A percentile compares a stretch with the other conserved stretches of the same genome.
phyloP scores from a whole-genome alignment of 139 green algal species.

The Edaphochlamys debaryana region DNA sequence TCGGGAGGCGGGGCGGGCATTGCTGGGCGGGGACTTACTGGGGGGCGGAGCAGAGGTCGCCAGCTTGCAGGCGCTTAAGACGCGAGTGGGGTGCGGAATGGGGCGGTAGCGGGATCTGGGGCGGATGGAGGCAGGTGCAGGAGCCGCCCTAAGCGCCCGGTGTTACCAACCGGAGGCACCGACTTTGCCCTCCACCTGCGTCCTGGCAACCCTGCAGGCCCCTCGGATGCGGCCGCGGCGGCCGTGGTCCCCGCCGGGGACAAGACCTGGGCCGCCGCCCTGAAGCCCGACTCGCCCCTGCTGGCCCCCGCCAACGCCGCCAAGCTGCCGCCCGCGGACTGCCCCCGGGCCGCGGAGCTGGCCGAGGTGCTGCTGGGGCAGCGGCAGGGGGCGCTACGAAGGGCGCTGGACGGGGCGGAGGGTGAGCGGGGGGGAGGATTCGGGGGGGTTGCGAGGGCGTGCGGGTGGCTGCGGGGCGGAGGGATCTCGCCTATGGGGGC shows the following conservation, averaged over 20 bases:
- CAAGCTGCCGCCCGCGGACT: constrained; percentile 69
- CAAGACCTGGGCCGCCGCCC: constrained; percentile 52
- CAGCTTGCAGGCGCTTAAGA: too few species aligned
- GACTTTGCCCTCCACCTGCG: too few species aligned
- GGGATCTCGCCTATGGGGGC: too few species aligned
- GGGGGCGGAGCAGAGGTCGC: too few species aligned
- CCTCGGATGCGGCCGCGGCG: too few species aligned
- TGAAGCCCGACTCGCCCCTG: constrained; percentile 61
- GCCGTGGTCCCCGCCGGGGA: constrained; percentile 47
- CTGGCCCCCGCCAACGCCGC: constrained; percentile 54
- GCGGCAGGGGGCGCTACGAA: neutral
- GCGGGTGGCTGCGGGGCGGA: neutral
- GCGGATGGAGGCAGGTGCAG: too few species aligned
- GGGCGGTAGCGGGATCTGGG: too few species aligned
- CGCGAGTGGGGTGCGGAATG: too few species aligned
- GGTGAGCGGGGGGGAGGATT: neutral
- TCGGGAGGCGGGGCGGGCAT: neutral
- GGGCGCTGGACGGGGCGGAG: constrained; percentile 12
- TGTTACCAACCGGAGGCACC: too few species aligned
- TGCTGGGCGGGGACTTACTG: too few species aligned
- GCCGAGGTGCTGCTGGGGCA: constrained; percentile 34
- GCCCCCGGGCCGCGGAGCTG: constrained; percentile 25
- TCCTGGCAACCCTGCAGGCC: too few species aligned
- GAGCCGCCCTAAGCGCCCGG: too few species aligned
- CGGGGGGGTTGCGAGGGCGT: neutral